Evolutionary conservation across 2,329 filamentous ascomycete species (phyloP), one percentile per base, ranked within the genome.

Genomic region (Aureobasidium sp.): DNA sequence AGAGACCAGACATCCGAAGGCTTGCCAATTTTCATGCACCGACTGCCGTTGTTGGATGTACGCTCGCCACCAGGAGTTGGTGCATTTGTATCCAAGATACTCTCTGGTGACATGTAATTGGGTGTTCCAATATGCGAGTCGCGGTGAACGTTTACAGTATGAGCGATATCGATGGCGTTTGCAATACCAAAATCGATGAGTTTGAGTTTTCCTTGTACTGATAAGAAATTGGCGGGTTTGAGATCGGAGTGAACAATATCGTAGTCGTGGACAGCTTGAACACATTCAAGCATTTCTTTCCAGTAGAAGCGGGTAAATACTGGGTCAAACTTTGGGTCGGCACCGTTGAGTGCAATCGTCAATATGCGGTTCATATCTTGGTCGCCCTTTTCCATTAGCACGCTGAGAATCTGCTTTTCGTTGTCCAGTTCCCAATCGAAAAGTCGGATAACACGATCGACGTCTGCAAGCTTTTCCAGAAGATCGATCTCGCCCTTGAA

Each of bases 171-270:
- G 69, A 99, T 99, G 54, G 94, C 92, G 70, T 97, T 96, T 62
- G 94, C 94, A 70, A 99, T 99, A 68, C 94, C 94, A 73, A 99
- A 99, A 76, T 99, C 94, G 70, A 99, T 99, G 62, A 99, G 83
- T 75, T 99, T 99, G 41, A 99, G 80, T 29, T 88, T 85, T 29
- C 94, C 94, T 71, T 91, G 86, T 21, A 96, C 91, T 25, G 97
- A 82, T 27, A 99, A 88, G 73, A 99, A 99, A 73, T 99, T 99
- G 69, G 92, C 92, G 0, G 94, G 94, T 75, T 99, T 99, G 41
- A 99, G 81, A 71, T 99, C 94, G 0, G 91, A 96, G 76, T 99
- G 94, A 3, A 99, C 94, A 65, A 99, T 92, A 70, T 97, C 91
- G 72, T 88, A 82, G 13, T 88, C 84, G 72, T 99, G 94, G 1